These are phyloP conservation scores for Hypoxylon sp. DNA, from an alignment of 2,329 filamentous ascomycete species.

Conservation along the genomic window DNA sequence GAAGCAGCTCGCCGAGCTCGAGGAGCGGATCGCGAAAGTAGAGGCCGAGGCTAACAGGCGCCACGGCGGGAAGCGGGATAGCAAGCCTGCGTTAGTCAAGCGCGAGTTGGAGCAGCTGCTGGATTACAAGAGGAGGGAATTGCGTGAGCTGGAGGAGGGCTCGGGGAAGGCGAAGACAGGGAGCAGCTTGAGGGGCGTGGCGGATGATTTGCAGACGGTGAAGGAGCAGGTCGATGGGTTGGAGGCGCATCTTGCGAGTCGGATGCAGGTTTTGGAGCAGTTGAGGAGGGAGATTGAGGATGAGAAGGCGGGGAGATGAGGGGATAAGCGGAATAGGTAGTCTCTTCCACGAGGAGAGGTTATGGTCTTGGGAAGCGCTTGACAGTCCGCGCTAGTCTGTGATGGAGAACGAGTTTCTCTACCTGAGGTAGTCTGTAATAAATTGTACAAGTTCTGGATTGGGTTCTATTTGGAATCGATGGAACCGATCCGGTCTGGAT, in stretches of 20 bases:
- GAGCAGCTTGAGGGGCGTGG: slow-evolving; percentile 80
- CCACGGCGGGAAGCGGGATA: slow-evolving; percentile 76
- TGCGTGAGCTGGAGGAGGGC: slow-evolving; percentile 81
- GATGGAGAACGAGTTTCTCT: slow-evolving; percentile 18
- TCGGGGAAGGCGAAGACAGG: slow-evolving; percentile 78
- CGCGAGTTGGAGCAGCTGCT: slow-evolving; percentile 93
- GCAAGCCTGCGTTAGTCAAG: slow-evolving; percentile 92
- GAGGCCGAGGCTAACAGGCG: slow-evolving; percentile 76
- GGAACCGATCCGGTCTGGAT: slow-evolving; percentile 10
- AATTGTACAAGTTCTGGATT: slow-evolving; percentile 27
- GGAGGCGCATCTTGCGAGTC: slow-evolving; percentile 82
- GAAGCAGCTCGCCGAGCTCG: slow-evolving; percentile 90
- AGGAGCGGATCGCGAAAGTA: slow-evolving; percentile 87
- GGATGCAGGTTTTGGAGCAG: slow-evolving; percentile 82
- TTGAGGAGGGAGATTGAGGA: slow-evolving; percentile 87
- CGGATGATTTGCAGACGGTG: slow-evolving; percentile 91
- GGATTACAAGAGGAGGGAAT: slow-evolving; percentile 90
- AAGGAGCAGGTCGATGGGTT: slow-evolving; percentile 94
- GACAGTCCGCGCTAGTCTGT: neutral
- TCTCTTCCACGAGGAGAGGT: neutral
- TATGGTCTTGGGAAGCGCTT: neutral
- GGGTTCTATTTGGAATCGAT: slow-evolving; percentile 8
- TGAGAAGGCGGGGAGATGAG: slow-evolving; percentile 75
- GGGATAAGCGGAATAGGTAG: neutral
- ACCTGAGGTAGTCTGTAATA: slow-evolving; percentile 28